phyloP scores from a whole-genome alignment of 2,329 filamentous ascomycete species.

The Ophiocordyceps camponoti-saundersi region DNA sequence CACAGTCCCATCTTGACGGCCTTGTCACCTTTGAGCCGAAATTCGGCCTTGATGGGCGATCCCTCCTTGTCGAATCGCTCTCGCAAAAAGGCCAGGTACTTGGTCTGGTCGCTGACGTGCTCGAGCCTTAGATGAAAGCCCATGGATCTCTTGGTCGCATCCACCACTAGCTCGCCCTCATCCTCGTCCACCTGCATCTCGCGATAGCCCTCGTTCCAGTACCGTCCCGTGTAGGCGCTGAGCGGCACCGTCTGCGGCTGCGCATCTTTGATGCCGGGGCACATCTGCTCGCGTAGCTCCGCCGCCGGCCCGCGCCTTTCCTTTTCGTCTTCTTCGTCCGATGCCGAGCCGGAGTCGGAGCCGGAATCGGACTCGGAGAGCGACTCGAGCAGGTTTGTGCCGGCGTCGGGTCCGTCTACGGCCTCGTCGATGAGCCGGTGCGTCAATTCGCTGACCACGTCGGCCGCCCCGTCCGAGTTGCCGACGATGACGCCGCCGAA shows the following conservation, averaged over 20 bases:
- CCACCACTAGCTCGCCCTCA: constrained; percentile 7
- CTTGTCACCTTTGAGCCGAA: constrained; percentile 1
- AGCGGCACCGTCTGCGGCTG: constrained; percentile 3
- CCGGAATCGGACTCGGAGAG: neutral
- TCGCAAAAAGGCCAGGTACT: constrained; percentile 1
- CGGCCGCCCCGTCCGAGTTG: constrained; percentile 7
- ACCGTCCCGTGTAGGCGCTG: constrained; percentile 6
- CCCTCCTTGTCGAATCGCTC: neutral
- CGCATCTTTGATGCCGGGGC: constrained; percentile 1
- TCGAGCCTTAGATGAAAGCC: constrained; percentile 9
- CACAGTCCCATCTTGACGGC: constrained; percentile 1
- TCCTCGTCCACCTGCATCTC: constrained; percentile 6
- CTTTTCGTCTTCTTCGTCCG: neutral
- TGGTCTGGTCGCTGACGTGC: constrained; percentile 5
- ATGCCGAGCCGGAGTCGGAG: neutral
- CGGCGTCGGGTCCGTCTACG: constrained; percentile 1
- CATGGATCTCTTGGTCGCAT: constrained; percentile 11
- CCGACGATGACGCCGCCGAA: constrained; percentile 11
- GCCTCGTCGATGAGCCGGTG: constrained; percentile 7
- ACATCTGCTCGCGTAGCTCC: constrained; percentile 1
- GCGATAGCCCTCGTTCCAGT: constrained; percentile 11
- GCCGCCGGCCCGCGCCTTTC: neutral
- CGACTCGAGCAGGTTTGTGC: neutral
- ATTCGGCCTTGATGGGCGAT: constrained; percentile 1
- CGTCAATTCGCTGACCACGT: constrained; percentile 5